phyloP scores from a whole-genome alignment of 148 eudicot genomes.

The Arctostaphylos glauca region DNA sequence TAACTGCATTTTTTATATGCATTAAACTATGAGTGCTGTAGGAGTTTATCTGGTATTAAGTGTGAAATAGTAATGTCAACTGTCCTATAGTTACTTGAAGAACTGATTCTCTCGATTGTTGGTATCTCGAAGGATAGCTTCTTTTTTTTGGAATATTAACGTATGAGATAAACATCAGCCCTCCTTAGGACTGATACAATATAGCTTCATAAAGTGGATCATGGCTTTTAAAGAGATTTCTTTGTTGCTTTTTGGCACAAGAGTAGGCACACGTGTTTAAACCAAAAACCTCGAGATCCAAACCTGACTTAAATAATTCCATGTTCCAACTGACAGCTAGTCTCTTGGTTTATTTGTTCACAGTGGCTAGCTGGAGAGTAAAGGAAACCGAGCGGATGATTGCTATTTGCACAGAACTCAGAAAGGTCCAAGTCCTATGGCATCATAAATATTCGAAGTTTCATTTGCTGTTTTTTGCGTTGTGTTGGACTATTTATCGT shows the following conservation, averaged over 20 bases:
- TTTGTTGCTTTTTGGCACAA: neutral
- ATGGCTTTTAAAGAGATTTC: neutral
- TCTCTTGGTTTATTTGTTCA: constrained; percentile 11
- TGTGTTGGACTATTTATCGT: neutral
- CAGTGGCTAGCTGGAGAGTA: constrained; percentile 99
- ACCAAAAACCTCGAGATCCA: too few species aligned
- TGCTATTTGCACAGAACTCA: constrained; percentile 97
- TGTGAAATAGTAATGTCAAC: neutral
- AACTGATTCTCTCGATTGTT: neutral
- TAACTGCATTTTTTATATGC: neutral
- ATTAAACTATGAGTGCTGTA: neutral
- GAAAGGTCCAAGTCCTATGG: constrained; percentile 56
- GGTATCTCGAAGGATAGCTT: neutral
- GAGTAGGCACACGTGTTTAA: neutral
- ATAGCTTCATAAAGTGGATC: too few species aligned
- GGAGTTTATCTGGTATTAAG: neutral
- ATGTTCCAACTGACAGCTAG: neutral
- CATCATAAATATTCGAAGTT: neutral
- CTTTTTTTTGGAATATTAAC: neutral
- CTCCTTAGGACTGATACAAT: too few species aligned
- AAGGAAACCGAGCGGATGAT: constrained; percentile 99
- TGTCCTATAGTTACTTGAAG: neutral
- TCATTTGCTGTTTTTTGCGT: neutral
- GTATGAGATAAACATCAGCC: neutral
- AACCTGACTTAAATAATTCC: neutral